These are phyloP conservation scores for Mytilinidion resinicola DNA, from an alignment of 495 filamentous ascomycete species.

Conservation along the genomic window DNA sequence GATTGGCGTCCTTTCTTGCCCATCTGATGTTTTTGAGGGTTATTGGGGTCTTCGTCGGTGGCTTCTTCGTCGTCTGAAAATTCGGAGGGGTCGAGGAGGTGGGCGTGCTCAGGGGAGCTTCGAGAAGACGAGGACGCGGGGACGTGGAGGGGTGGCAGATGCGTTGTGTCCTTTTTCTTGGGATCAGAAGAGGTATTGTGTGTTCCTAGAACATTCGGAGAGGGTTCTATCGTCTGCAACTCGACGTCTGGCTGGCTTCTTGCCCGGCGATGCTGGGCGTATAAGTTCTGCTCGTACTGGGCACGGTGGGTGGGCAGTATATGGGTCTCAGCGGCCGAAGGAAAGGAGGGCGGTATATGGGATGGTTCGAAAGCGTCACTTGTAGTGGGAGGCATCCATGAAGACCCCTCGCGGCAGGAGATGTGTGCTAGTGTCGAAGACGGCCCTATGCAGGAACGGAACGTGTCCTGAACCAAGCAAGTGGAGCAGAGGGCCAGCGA, in stretches of 20 bases:
- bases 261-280: constrained; percentile 13
- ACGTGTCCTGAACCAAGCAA: constrained; percentile 14
- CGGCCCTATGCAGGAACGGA: constrained; percentile 2
- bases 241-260: constrained; percentile 13
- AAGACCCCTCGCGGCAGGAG: neutral
- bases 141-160: constrained; percentile 5
- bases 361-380: constrained; percentile 25
- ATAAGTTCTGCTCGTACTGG: constrained; percentile 18
- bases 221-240: constrained; percentile 10
- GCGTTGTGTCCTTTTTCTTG: neutral
- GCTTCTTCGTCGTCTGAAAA: constrained; percentile 11
- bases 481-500: neutral
- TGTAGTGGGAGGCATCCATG: constrained; percentile 35
- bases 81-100: constrained; percentile 16
- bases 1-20: constrained; percentile 17
- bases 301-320: constrained; percentile 24
- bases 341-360: constrained; percentile 16
- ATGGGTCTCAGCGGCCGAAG: constrained; percentile 12
- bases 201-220: neutral
- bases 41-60: constrained; percentile 6
- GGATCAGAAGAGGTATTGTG: neutral
- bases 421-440: neutral
- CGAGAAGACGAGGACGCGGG: constrained; percentile 3
- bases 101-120: constrained; percentile 12
- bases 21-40: constrained; percentile 5